Percentiles rank a stretch among this genome's conserved stretches.
Conservation (phyloP, 768 basidiomycete species). For the Suillus discolor region DNA sequence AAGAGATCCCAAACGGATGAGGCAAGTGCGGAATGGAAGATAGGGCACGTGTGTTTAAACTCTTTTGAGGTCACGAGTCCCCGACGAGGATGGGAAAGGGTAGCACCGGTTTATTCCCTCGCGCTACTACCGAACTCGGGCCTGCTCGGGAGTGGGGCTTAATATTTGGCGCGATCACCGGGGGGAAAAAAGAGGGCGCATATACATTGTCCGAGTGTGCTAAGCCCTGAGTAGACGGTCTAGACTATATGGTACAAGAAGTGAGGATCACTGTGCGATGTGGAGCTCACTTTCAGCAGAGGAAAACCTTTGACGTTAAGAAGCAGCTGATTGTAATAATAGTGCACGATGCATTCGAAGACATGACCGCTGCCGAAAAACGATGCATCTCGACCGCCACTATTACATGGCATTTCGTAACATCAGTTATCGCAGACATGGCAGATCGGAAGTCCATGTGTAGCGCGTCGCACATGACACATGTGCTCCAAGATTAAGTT, state of each 20-base stretch:
- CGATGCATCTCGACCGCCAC: slow-evolving; percentile 1
- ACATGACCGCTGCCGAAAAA: background rate
- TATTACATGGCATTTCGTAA: slow-evolving; percentile 8
- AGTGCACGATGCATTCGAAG: background rate
- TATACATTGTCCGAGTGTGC: background rate
- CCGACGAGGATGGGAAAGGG: slow-evolving; percentile 6
- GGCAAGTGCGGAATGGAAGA: slow-evolving; percentile 12
- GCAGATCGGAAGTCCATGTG: slow-evolving; percentile 3
- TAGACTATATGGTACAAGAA: background rate
- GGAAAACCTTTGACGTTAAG: background rate
- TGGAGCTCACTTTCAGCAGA: background rate
- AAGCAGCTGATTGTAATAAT: background rate
- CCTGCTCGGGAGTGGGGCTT: background rate
- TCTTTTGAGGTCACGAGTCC: slow-evolving; percentile 13
- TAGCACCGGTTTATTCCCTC: slow-evolving; percentile 2
- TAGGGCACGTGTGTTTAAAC: slow-evolving; percentile 14
- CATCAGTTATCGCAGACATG: background rate
- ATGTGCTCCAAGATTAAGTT: background rate
- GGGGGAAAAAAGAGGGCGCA: background rate
- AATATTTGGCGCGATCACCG: slow-evolving; percentile 2
- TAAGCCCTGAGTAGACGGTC: background rate
- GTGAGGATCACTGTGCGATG: background rate
- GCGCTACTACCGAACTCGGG: slow-evolving; percentile 3
- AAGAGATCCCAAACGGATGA: background rate
- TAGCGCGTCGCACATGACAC: background rate